Base-by-base conservation (phyloP, 257 asterid species). In the Solanum corneliomulleri region DNA sequence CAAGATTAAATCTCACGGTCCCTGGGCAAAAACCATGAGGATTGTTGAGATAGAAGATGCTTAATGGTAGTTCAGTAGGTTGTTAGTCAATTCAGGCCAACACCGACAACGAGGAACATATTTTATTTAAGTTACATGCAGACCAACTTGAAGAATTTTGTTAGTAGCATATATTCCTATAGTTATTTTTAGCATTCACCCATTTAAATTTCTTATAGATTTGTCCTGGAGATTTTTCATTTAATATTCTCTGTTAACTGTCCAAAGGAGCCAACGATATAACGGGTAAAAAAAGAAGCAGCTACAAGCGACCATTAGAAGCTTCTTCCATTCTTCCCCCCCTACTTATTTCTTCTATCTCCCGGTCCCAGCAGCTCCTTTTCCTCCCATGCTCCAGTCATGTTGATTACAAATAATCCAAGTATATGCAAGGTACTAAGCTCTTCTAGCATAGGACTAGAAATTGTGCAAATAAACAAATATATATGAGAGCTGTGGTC, bases 1-100 rank as follows among this genome's bases (percentile, higher is more conserved):
- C 99, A 37, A 97, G 99, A 89, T 97, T 97, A 88, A 97, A 97
- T 90, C 99, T 91, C 83, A 96, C 97, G 14, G 96, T 92, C 87
- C 99, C 99, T 95, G 89, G 66, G 44, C 84, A 81, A 77, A 88
- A 87, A 45, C 80, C 74, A 87, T 66, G 68, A 80, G 44, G 44
- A 80, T 11, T 80, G 23, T 16, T 80, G 85, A 80, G 85, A 80
- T 80, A 80, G 52, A 49, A 13, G 3, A 25, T 47, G n/a, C 41
- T 47, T 29, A 47, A 47, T 80, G 85, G 44, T 80, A 80, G 9
- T 11, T 47, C 2, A 23, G 68, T 29, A 20, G 60, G 18, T 45
- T 80, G 42, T 27, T 45, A 27, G n/a, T 9, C 13, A 78, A 47
- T 27, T 45, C 84, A 45, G 27, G 6, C 14, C 49, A 86, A 56